Evolutionary conservation across 2,329 filamentous ascomycete genomes (phyloP), one percentile per base, ranked within the genome.

Genomic region (Penicillium corylophilum): DNA sequence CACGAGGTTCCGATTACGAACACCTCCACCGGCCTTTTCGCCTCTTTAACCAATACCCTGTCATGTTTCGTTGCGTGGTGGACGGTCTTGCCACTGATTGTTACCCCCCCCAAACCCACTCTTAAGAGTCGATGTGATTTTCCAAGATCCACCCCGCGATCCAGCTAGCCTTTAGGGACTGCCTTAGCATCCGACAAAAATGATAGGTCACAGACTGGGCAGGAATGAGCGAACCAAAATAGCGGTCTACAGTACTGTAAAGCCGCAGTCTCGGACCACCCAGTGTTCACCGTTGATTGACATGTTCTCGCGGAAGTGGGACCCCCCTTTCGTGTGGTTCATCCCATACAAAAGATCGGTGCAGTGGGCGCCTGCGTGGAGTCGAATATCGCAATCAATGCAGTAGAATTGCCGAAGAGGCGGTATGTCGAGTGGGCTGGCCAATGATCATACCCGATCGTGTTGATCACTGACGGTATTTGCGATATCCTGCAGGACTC

Each of bases 211-310:
- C 24, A 51, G n/a, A 44, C 2, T 12, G 13, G 7, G 47, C 24
- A 51, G 26, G 40, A 3, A 24, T 16, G 43, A n/a, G 35, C 26
- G 28, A 36, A 28, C 46, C 23, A 42, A 46, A 53, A 26, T 20
- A 33, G 50, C 50, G 46, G 50, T 53, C 50, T 53, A 53, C 40
- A 44, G 10, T 40, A 13, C n/a, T n/a, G n/a, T n/a, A n/a, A n/a
- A n/a, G n/a, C n/a, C n/a, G 45, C 36, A 26, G 41, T 53, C 42
- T 53, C 46, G 43, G 29, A 5, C 23, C 16, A 31, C 13, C 13
- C 28, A 29, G 24, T 22, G 13, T 8, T 10, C 5, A 10, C 16
- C 4, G 13, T 12, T n/a, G n/a, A 18, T 16, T 38, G 44, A 22
- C 31, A 18, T 38, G 33, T n/a, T 39, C 15, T 26, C 16, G 23